Percentiles rank a stretch among this genome's conserved stretches.
Evolutionary conservation across 768 basidiomycete species (phyloP).

Genomic region (Suillus bovinus): DNA sequence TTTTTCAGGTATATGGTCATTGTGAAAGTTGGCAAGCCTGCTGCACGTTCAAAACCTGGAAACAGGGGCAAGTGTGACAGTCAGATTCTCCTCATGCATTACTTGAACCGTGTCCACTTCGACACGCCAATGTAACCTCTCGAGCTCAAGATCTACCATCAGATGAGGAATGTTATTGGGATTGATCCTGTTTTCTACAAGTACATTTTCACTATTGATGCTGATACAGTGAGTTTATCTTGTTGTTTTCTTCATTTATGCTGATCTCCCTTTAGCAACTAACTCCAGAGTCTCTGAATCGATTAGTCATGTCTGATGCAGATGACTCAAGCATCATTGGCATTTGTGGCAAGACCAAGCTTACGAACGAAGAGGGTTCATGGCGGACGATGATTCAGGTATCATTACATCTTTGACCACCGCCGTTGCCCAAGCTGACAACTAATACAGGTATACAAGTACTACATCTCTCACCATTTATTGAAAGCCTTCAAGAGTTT

Average conservation of each 20-base stretch:
- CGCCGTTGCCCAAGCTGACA: background rate
- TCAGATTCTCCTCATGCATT: constrained; percentile 88
- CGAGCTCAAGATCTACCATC: constrained; percentile 94
- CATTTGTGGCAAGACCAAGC: constrained; percentile 92
- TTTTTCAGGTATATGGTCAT: constrained; percentile 80
- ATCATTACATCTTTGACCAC: background rate
- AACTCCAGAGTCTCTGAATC: constrained; percentile 87
- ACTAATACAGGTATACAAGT: constrained; percentile 69
- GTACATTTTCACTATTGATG: constrained; percentile 95
- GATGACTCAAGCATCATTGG: constrained; percentile 91
- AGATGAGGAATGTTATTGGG: constrained; percentile 97
- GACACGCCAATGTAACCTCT: constrained; percentile 91
- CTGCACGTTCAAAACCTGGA: constrained; percentile 90
- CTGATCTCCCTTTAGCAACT: constrained; percentile 59
- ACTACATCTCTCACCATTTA: constrained; percentile 92
- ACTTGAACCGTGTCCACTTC: constrained; percentile 92
- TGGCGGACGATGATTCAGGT: constrained; percentile 99
- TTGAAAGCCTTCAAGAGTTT: constrained; percentile 93
- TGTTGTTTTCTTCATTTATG: background rate
- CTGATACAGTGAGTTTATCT: constrained; percentile 72
- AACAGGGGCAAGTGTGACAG: constrained; percentile 96
- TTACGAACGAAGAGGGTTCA: constrained; percentile 88
- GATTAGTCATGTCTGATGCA: constrained; percentile 81
- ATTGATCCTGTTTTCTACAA: constrained; percentile 98
- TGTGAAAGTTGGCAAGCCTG: constrained; percentile 93